Evolutionary conservation across 192 early-diverging fungal species (phyloP), one percentile per base, ranked within the genome.

Genomic region (Mortierella alpina): DNA sequence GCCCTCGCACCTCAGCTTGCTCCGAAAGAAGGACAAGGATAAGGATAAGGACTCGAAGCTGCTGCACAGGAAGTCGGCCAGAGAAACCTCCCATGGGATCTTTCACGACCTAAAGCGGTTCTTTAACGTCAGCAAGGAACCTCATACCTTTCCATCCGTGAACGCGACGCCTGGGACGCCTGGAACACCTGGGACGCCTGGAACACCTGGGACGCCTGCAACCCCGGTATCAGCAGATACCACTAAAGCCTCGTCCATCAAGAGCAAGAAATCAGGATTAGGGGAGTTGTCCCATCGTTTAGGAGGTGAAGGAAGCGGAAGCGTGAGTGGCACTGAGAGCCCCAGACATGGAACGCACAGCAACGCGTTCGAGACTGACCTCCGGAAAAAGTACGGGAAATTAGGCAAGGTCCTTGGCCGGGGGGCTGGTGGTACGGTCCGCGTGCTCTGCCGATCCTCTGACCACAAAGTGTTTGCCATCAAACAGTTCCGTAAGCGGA

Each of bases 401-500:
- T 77, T 86, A 62, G 86, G 85, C 41, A 91, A 86, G 66, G 85
- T 85, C 40, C 86, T 93, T 63, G 92, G 92, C 61, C 84, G 86
- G 48, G 92, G 92, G 52, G 90, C 90, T 7, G 92, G 92, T 23
- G 92, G 92, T 18, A 90, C 88, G 0, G 92, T 93, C 45, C 90
- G 91, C 13, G 77, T 93, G 53, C 86, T 93, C 59, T 84, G 86
- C 20, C 83, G 88, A 40, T 62, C 72, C 4, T 85, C 86, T 41
- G 84, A 93, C 70, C 85, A 89, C 68, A 86, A 88, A 74, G 74
- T 85, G 54, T 92, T 91, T 73, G 92, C 31, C 31, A 91, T 93
- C 75, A 94, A 94, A 72, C 92, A 95, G 83, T 95, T 96, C 82
- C 87, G 93, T 58, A 88, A 89, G 70, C 85, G 90, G n/a, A 70